Evolutionary conservation across 23 red algal species (phyloP).

Genomic region (Agarophyton chilense): DNA sequence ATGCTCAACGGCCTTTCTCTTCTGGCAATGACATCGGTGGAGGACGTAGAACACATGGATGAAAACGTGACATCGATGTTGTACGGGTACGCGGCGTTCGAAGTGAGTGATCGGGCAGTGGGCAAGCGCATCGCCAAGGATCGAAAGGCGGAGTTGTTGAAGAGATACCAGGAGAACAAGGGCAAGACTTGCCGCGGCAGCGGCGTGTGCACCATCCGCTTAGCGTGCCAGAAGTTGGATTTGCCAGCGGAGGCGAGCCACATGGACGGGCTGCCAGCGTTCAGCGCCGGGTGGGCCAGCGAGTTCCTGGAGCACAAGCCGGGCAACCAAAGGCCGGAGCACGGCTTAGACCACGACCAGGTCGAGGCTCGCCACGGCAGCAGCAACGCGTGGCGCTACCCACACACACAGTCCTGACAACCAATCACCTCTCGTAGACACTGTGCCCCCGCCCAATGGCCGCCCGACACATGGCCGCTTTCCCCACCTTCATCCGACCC

Average conservation of each 20-base stretch:
- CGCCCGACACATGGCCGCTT: neutral
- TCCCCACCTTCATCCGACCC: no score
- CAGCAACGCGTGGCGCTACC: constrained; percentile 29
- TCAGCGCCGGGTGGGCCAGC: constrained; percentile 15
- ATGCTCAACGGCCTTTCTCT: constrained; percentile 40
- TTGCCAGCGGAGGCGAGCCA: constrained; percentile 24
- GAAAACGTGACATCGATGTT: constrained; percentile 10
- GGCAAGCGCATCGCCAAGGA: constrained; percentile 19
- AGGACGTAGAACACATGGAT: constrained; percentile 9
- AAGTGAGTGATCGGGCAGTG: constrained; percentile 14
- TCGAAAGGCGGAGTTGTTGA: constrained; percentile 4
- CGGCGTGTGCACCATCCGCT: constrained; percentile 9
- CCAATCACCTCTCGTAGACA: no score
- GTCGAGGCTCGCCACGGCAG: constrained; percentile 10
- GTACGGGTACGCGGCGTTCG: constrained; percentile 39
- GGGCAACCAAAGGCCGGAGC: constrained; percentile 23
- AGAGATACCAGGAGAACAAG: constrained; percentile 9
- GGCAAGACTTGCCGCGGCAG: constrained; percentile 30
- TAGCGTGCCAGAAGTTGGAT: neutral
- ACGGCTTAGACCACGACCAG: constrained; percentile 14
- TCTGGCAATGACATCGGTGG: neutral
- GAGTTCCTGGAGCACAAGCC: constrained; percentile 13
- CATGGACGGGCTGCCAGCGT: constrained; percentile 31
- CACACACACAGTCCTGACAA: constrained; percentile 4
- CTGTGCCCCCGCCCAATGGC: constrained; percentile 5